Conservation (phyloP, 2,329 filamentous ascomycete species). For the Orbilia blumenaviensis region DNA sequence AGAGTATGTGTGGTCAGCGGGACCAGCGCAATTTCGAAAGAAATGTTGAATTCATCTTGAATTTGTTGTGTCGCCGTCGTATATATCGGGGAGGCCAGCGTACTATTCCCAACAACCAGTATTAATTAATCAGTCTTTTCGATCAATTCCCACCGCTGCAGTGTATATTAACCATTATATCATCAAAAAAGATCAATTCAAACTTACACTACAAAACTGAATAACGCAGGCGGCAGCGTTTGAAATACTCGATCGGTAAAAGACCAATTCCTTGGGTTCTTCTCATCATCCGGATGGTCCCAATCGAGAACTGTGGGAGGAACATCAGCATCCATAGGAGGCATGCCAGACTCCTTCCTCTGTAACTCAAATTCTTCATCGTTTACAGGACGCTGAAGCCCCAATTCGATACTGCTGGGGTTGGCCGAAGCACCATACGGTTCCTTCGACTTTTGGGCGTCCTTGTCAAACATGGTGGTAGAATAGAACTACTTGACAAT, state of each 20-base stretch:
- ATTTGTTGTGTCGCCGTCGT: conserved; percentile 53
- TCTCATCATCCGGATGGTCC: conserved; percentile 59
- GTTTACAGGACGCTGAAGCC: conserved; percentile 3
- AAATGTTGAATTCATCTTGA: conserved; percentile 48
- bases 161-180: too few species aligned
- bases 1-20: conserved; percentile 55
- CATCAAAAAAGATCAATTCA: conserved; percentile 27
- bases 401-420: conserved; percentile 17
- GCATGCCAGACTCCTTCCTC: background rate
- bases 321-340: background rate
- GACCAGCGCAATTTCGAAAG: conserved; percentile 53
- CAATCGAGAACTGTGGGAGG: conserved; percentile 56
- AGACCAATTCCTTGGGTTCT: conserved; percentile 62
- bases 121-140: background rate
- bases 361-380: conserved; percentile 18
- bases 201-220: conserved; percentile 61
- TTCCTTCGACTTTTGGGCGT: conserved; percentile 4
- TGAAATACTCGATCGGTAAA: conserved; percentile 59
- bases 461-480: conserved; percentile 25
- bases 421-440: conserved; percentile 23
- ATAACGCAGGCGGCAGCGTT: conserved; percentile 59
- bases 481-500: background rate
- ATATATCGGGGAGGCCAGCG: conserved; percentile 55
- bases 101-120: conserved; percentile 39
- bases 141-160: too few species aligned